Conservation (phyloP, 768 basidiomycete genomes). For the Kwoniella newhampshirensis region DNA sequence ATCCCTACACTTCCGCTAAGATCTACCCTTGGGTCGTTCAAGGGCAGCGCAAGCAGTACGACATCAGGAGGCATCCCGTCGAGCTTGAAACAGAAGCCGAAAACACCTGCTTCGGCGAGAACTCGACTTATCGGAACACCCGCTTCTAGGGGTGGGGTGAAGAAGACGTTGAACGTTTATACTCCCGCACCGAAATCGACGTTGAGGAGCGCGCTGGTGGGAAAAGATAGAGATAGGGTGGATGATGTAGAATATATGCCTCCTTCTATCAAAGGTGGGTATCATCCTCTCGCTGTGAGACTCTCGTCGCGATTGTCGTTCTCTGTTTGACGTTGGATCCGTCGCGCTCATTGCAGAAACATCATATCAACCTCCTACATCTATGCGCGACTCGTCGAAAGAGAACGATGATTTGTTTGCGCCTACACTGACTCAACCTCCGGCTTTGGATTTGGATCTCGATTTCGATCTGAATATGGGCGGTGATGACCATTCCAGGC, state of each 20-base stretch:
- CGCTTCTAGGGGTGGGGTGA: background rate
- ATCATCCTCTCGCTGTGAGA: background rate
- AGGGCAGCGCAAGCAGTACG: no score
- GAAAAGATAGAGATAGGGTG: background rate
- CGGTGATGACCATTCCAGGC: no score
- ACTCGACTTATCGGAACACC: no score
- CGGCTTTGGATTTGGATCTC: background rate
- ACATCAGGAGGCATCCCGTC: no score
- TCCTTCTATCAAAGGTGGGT: background rate
- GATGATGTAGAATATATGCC: conserved; percentile 22
- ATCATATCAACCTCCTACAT: background rate
- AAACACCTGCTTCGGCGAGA: no score
- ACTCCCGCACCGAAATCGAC: conserved; percentile 5
- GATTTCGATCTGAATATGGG: no score
- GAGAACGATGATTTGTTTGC: background rate
- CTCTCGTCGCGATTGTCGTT: background rate
- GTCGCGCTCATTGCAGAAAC: background rate
- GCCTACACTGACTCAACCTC: background rate
- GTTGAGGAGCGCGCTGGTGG: background rate
- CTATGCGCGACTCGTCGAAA: background rate
- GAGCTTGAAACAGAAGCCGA: no score
- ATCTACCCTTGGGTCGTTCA: no score
- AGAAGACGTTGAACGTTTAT: conserved; percentile 12
- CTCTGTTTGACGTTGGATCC: background rate
- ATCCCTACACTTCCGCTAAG: background rate